Base-by-base conservation (phyloP, 179 eudicot species). In the Vitellaria paradoxa region DNA sequence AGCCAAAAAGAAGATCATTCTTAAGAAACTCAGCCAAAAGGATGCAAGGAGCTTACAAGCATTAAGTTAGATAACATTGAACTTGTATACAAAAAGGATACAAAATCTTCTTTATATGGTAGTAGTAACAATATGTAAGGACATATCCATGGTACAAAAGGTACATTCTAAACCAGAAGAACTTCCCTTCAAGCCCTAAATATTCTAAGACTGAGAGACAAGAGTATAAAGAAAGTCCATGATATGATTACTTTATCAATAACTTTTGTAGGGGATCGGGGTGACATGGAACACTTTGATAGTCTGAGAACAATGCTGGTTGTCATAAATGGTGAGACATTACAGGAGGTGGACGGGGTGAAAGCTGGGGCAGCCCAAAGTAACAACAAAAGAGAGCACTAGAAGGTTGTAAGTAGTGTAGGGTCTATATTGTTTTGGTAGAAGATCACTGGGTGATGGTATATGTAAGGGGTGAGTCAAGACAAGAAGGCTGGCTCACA, bases 1-100 rank as follows among this genome's bases (percentile, higher is more conserved):
- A 63, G 17, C 66, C 40, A 63, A 15, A 63, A 63, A 63, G 37
- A 63, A 63, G 37, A 63, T 63, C 40, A 63, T 37, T 63, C 66
- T 11, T 24, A 63, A 63, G 66, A 63, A 63, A 23, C 40, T 23
- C 15, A 24, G 7, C 14, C 14, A 63, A 63, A 63, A 23, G 15
- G 8, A 63, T 24, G 66, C 40, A 21, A 6, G 24, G 37, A 37
- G 23, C 24, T 37, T 63, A 23, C 66, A 63, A 21, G 17, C 66
- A 60, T 60, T 20, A 60, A 60, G 6, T 17, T n/a, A 60, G 45
- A 42, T 42, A 42, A 23, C 18, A 6, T 60, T 20, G 20, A n/a
- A 60, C 24, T 60, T 6, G 9, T 60, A 60, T 7, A 13, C 23
- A 20, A 60, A n/a, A 60, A 60, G 9, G 45, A 45, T 40, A 42